Conservation (phyloP, 768 basidiomycete genomes). For the Hortiboletus campestris region DNA sequence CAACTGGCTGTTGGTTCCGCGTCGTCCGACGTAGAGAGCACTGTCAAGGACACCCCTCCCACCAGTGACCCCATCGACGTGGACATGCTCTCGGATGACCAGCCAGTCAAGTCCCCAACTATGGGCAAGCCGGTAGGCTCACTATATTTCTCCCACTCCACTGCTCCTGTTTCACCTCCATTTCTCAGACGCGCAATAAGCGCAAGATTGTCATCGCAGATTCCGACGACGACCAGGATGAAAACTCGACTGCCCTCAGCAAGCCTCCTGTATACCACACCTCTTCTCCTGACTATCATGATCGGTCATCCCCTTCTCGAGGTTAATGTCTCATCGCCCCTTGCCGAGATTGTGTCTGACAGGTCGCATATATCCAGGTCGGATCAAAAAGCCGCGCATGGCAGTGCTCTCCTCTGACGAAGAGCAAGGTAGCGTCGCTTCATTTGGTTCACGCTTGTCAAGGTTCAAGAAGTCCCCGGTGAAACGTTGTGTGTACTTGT, state of each 20-base stretch:
- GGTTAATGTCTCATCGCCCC: constrained; percentile 11
- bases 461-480: constrained; percentile 64
- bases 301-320: constrained; percentile 28
- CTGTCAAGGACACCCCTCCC: constrained; percentile 59
- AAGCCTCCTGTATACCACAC: constrained; percentile 20
- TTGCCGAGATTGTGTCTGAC: constrained; percentile 5
- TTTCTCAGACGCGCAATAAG: constrained; percentile 46
- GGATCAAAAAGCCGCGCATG: constrained; percentile 61
- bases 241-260: neutral
- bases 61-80: constrained; percentile 78
- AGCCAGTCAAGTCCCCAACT: constrained; percentile 39
- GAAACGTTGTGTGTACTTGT: constrained; percentile 45
- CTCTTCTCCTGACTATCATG: constrained; percentile 29
- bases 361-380: constrained; percentile 32
- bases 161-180: neutral
- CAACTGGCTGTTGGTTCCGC: constrained; percentile 39
- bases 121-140: constrained; percentile 34
- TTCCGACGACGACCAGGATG: constrained; percentile 61
- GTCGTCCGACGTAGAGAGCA: constrained; percentile 51
- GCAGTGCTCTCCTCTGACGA: constrained; percentile 50
- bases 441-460: constrained; percentile 59
- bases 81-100: constrained; percentile 59
- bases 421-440: constrained; percentile 38
- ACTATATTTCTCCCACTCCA: neutral
- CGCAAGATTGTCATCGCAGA: constrained; percentile 69